Evolutionary conservation across 2,329 filamentous ascomycete species (phyloP).

Genomic region (Ophiognomonia clavigignenti-juglandacearum): DNA sequence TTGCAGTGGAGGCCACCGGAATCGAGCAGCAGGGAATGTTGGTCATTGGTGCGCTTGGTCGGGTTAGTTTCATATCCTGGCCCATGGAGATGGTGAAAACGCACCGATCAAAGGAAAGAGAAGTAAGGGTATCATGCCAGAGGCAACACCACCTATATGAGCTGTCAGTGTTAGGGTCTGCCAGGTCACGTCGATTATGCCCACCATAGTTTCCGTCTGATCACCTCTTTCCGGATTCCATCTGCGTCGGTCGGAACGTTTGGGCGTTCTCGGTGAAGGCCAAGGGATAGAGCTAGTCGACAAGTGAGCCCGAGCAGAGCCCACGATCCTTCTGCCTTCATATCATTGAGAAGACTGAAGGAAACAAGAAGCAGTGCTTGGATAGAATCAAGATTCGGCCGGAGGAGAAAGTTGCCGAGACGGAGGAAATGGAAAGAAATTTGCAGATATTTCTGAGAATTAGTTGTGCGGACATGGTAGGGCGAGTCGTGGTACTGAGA

Average conservation of each 20-base stretch:
- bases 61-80: neutral
- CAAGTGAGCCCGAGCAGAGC: conserved; percentile 60
- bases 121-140: conserved; percentile 64
- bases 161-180: conserved; percentile 18
- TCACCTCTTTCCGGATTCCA: conserved; percentile 46
- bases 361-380: conserved; percentile 59
- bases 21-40: conserved; percentile 53
- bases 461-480: conserved; percentile 54
- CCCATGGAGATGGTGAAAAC: conserved; percentile 2
- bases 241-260: conserved; percentile 43
- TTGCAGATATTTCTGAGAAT: conserved; percentile 58
- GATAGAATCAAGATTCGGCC: conserved; percentile 61
- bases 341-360: conserved; percentile 62
- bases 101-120: conserved; percentile 60
- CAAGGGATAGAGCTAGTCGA: conserved; percentile 60
- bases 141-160: conserved; percentile 51
- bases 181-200: neutral
- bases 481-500: conserved; percentile 63
- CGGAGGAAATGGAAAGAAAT: conserved; percentile 62
- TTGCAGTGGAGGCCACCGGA: conserved; percentile 37
- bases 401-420: conserved; percentile 57
- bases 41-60: conserved; percentile 54
- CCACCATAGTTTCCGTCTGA: conserved; percentile 52
- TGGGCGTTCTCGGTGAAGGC: conserved; percentile 46
- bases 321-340: conserved; percentile 67